phyloP scores from a whole-genome alignment of 1,284 basidiomycete species.

The Gomphus sp. region DNA sequence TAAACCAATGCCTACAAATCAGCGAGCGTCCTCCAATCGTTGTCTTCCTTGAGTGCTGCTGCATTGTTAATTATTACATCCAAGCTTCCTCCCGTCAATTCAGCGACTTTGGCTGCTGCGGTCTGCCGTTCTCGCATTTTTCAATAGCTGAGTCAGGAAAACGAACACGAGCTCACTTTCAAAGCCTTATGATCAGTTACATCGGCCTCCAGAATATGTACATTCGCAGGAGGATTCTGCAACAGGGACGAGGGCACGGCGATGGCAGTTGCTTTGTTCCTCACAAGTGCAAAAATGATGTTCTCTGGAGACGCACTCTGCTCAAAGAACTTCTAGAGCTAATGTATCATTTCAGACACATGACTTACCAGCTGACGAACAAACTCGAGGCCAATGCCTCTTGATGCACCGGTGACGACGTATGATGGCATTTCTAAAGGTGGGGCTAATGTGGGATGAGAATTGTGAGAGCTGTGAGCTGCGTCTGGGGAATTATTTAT shows the following conservation, averaged over 20 bases:
- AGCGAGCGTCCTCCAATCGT: background rate
- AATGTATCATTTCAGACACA: background rate
- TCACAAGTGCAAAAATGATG: conserved; percentile 25
- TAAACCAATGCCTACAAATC: background rate
- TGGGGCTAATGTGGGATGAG: background rate
- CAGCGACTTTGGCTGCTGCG: conserved; percentile 13
- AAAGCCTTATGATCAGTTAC: conserved; percentile 21
- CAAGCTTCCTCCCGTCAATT: conserved; percentile 22
- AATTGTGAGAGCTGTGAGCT: background rate
- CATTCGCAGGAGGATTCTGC: conserved; percentile 17
- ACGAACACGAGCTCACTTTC: conserved; percentile 14
- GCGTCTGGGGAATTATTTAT: background rate
- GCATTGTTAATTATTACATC: conserved; percentile 30
- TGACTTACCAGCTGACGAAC: conserved; percentile 17
- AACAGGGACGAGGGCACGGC: background rate
- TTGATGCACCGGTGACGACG: conserved; percentile 22
- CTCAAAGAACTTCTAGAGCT: background rate
- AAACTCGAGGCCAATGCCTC: conserved; percentile 27
- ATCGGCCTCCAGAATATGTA: conserved; percentile 25
- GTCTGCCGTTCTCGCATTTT: background rate
- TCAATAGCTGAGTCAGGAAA: background rate
- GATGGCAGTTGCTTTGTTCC: conserved; percentile 17
- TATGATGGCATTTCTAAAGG: conserved; percentile 20
- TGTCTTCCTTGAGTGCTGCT: conserved; percentile 14
- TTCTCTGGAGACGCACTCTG: conserved; percentile 14